Base-by-base conservation (phyloP, 2,329 filamentous ascomycete genomes). In the Ceratocystiopsis minuta region DNA sequence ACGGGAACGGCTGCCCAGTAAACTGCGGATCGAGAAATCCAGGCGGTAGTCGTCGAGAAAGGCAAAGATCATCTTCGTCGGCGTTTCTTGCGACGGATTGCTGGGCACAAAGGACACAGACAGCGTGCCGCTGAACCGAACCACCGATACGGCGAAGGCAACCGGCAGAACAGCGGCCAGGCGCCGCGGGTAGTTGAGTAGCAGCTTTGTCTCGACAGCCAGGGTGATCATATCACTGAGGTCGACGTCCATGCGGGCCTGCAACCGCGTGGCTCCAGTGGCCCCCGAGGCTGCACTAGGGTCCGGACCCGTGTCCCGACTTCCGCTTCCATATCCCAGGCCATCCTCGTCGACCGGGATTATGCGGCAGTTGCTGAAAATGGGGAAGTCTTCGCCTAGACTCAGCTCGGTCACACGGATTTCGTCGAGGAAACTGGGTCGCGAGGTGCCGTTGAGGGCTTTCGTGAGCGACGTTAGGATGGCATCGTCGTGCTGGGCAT, bases 161-260 rank as follows among this genome's bases (percentile, higher is more conserved):
- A 98, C 87, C 3, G 90, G 90, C 1, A 98, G 67, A 9, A 95
- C 80, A 1, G 90, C 90, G 6, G 86, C 83, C 42, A 85, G 67
- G 9, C 83, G 83, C 55, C 87, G 92, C 0, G 90, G 90, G 57
- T 93, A 98, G 60, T 98, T 98, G 43, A 98, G 70, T 38, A 94
- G 69, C 47, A 98, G 65, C 52, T 90, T 94, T 3, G 90, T 98
- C 64, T 98, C 90, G 20, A 98, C 70, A 1, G 86, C 90, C 42
- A 98, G 66, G 0, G 90, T 98, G 45, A 98, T 84, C 60, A 94
- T 87, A 60, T 98, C 90, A 59, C 82, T 90, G 45, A 98, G 64
- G 57, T 98, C 90, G 33, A 98, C 87, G 58, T 98, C 90, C 83
- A 98, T 93, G 45, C 87, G 68, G 1, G 90, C 90, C 59, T 98